phyloP scores from a whole-genome alignment of 495 filamentous ascomycete genomes.

The Xylaria palmicola region DNA sequence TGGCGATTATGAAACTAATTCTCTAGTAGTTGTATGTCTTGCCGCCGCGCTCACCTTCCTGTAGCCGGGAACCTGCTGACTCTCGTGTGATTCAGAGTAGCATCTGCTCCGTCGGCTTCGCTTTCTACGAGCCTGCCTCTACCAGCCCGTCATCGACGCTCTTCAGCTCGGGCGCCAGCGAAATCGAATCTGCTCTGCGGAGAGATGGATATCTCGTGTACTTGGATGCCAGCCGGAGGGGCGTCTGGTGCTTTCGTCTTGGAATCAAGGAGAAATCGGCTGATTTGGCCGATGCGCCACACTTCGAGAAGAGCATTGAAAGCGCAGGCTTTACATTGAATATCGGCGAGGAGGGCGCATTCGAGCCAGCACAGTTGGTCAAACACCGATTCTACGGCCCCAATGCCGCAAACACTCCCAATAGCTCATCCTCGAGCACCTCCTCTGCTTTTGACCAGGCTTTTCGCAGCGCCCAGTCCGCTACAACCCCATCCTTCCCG shows the following conservation, averaged over 20 bases:
- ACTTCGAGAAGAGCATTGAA: constrained; percentile 36
- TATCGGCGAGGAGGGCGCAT: constrained; percentile 42
- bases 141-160: constrained; percentile 34
- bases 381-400: constrained; percentile 37
- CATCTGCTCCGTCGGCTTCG: constrained; percentile 44
- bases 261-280: constrained; percentile 31
- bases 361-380: constrained; percentile 45
- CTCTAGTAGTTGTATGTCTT: constrained; percentile 46
- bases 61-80: constrained; percentile 20
- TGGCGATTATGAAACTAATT: constrained; percentile 55
- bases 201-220: constrained; percentile 51
- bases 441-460: constrained; percentile 41
- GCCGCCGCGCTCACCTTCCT: not conserved
- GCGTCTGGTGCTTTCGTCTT: constrained; percentile 53
- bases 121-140: constrained; percentile 46
- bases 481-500: constrained; percentile 26
- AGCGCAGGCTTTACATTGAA: constrained; percentile 40
- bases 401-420: constrained; percentile 46
- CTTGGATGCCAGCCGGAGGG: constrained; percentile 45
- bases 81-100: constrained; percentile 40
- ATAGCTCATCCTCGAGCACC: constrained; percentile 43
- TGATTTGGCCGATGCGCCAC: constrained; percentile 25
- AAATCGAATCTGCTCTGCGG: constrained; percentile 47
- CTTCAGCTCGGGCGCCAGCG: constrained; percentile 40
- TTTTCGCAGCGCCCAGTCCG: constrained; percentile 36